Conservation (phyloP, 2,329 filamentous ascomycete genomes). For the Cladophialophora exuberans region DNA sequence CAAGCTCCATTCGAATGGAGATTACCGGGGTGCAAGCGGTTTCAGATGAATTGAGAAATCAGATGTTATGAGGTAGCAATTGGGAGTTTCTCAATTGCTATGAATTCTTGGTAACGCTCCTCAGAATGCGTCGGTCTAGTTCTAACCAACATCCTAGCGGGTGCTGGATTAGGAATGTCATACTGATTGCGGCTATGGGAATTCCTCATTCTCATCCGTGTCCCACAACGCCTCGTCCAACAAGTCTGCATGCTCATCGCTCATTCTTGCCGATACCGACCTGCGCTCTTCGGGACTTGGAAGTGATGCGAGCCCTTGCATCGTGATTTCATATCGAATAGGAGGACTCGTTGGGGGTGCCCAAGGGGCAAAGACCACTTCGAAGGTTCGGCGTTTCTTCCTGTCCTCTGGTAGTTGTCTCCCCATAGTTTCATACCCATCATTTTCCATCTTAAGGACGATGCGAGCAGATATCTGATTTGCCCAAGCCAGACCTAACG, state of each 20-base stretch:
- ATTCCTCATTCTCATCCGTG: conserved; percentile 29
- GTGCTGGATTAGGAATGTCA: background rate
- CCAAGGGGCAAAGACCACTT: conserved; percentile 88
- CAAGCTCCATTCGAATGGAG: no score
- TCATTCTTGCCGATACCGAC: background rate
- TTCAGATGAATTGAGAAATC: no score
- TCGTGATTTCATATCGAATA: conserved; percentile 28
- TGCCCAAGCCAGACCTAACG: conserved; percentile 85
- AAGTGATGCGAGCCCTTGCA: conserved; percentile 27
- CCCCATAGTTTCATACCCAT: conserved; percentile 23
- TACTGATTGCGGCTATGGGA: conserved; percentile 8
- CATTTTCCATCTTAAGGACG: conserved; percentile 73
- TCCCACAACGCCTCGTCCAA: conserved; percentile 28
- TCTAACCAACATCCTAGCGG: conserved; percentile 1
- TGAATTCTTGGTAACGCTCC: no score
- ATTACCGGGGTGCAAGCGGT: no score
- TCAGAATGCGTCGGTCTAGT: no score
- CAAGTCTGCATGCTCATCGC: conserved; percentile 26
- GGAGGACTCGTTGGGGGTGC: conserved; percentile 39
- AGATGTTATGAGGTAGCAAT: no score
- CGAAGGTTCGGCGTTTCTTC: conserved; percentile 72
- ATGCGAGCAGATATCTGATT: conserved; percentile 85
- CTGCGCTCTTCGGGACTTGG: background rate
- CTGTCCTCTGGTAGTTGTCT: conserved; percentile 21
- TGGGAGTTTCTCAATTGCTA: no score